Conservation (phyloP, 805 yeast genomes). For the Ogataea neopini region DNA sequence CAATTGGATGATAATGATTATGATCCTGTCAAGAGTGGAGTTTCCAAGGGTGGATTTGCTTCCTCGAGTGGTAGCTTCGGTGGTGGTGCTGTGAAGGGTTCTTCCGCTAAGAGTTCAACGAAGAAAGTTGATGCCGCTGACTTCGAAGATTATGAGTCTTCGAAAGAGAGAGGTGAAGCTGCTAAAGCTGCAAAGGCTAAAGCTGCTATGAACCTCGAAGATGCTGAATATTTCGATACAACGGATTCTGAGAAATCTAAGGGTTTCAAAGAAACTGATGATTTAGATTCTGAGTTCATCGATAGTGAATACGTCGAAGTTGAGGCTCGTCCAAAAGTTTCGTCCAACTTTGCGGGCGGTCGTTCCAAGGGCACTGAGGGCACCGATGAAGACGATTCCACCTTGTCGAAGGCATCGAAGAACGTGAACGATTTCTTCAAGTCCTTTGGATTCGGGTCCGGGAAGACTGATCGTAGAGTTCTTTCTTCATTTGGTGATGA, state of each 20-base stretch:
- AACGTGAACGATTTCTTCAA: slow-evolving; percentile 21
- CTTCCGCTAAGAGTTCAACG: slow-evolving; percentile 1
- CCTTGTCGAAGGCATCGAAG: slow-evolving; percentile 14
- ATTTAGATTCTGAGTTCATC: slow-evolving; percentile 10
- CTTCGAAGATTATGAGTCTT: slow-evolving; percentile 13
- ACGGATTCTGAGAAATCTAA: slow-evolving; percentile 24
- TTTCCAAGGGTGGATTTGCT: slow-evolving; percentile 28
- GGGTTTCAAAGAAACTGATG: slow-evolving; percentile 30
- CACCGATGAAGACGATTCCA: slow-evolving; percentile 5
- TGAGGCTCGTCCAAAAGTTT: slow-evolving; percentile 6
- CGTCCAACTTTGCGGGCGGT: slow-evolving; percentile 2
- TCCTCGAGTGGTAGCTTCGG: slow-evolving; percentile 19
- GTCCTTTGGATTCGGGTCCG: slow-evolving; percentile 21
- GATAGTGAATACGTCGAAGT: slow-evolving; percentile 11
- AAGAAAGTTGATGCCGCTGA: slow-evolving; percentile 6
- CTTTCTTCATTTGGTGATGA: slow-evolving; percentile 25
- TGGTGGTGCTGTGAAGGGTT: slow-evolving; percentile 5
- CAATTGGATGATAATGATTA: slow-evolving; percentile 14
- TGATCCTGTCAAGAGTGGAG: slow-evolving; percentile 7
- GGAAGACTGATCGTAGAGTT: slow-evolving; percentile 15
- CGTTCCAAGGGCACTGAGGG: not conserved
- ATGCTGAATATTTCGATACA: slow-evolving; percentile 27
- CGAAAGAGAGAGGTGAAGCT: not conserved
- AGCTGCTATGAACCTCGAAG: slow-evolving; percentile 10
- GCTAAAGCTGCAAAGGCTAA: slow-evolving; percentile 1